Conservation (phyloP, 1,139 yeast genomes). For the Yamadazyma taylorii region DNA sequence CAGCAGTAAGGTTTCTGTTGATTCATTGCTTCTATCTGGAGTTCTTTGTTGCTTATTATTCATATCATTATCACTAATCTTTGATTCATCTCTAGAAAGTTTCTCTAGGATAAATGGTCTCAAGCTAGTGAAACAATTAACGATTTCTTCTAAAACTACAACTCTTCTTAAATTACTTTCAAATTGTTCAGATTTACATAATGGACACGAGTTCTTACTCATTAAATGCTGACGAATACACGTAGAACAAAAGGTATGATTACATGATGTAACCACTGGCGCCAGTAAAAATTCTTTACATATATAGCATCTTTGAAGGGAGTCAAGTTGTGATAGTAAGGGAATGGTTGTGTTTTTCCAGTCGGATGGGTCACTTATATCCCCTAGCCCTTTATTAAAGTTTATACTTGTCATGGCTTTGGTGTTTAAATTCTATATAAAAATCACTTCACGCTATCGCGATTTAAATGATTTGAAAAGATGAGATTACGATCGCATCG, state of each 20-base stretch:
- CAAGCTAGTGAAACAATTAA: constrained; percentile 50
- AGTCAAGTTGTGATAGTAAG: constrained; percentile 59
- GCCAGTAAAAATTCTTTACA: constrained; percentile 83
- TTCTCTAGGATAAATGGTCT: constrained; percentile 37
- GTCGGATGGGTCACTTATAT: constrained; percentile 65
- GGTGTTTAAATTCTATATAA: neutral
- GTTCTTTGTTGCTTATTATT: neutral
- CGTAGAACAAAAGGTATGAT: constrained; percentile 87
- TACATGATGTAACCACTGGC: constrained; percentile 84
- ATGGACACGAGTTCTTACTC: constrained; percentile 66
- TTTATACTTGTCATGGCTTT: neutral
- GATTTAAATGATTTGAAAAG: neutral
- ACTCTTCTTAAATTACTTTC: constrained; percentile 73
- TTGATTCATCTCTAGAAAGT: neutral
- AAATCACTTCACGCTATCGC: neutral
- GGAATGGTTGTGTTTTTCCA: constrained; percentile 60
- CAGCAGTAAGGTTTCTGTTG: neutral
- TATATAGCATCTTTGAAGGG: constrained; percentile 79
- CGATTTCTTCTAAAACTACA: constrained; percentile 70
- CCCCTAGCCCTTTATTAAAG: constrained; percentile 4
- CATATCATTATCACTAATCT: neutral
- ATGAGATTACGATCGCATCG: no score
- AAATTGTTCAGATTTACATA: constrained; percentile 70
- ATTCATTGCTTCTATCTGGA: constrained; percentile 1
- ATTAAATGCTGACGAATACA: constrained; percentile 78